Evolutionary conservation across 441 rosid genomes (phyloP).

Genomic region (Syzygium malaccense): DNA sequence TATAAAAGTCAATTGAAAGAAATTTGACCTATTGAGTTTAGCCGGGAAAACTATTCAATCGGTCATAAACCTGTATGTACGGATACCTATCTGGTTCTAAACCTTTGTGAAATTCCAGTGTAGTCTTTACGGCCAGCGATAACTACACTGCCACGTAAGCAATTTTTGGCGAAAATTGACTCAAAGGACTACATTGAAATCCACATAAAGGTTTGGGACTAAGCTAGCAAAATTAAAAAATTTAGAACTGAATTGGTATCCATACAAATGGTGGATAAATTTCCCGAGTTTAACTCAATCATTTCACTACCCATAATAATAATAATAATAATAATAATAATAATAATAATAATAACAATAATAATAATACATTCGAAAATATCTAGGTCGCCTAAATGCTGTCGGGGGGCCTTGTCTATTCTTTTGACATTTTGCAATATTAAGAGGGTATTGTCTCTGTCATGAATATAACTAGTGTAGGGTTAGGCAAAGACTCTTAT

Average conservation of each 20-base stretch:
- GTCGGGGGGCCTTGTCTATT: neutral
- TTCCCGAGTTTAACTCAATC: neutral
- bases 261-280: neutral
- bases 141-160: neutral
- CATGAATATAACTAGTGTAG: neutral
- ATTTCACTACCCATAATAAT: neutral
- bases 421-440: too few species aligned
- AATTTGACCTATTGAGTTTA: neutral
- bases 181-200: neutral
- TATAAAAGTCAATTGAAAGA: neutral
- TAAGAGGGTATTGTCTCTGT: too few species aligned
- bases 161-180: neutral
- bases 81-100: neutral
- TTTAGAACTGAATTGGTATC: neutral
- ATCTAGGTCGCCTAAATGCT: neutral
- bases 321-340: too few species aligned
- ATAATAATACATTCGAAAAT: too few species aligned
- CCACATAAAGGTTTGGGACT: accelerated
- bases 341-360: too few species aligned
- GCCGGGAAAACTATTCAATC: neutral
- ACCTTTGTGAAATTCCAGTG: neutral
- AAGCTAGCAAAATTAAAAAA: neutral
- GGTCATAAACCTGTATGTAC: neutral
- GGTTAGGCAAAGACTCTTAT: neutral
- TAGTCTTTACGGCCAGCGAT: neutral